These are phyloP conservation scores for Fraxinus velutina DNA, from an alignment of 305 asterid species.

Conservation along the genomic window DNA sequence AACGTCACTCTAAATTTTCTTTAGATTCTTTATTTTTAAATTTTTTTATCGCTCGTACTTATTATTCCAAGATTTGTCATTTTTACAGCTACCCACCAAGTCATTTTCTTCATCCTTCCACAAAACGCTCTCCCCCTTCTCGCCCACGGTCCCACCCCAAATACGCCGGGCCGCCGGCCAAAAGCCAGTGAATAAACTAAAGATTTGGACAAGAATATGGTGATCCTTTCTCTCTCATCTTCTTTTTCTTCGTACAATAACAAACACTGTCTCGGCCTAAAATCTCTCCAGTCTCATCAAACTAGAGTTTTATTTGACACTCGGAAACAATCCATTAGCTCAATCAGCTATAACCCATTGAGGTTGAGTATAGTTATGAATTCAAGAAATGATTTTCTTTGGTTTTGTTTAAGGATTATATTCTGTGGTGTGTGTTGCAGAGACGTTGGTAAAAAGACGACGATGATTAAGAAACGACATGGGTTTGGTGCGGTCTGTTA, in stretches of 20 bases:
- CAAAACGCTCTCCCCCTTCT: no score
- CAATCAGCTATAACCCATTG: conserved; percentile 36
- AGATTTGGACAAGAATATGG: conserved; percentile 14
- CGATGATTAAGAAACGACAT: conserved; percentile 36
- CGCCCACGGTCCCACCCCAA: no score
- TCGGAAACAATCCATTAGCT: conserved; percentile 20
- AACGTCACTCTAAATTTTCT: no score
- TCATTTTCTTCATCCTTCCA: no score
- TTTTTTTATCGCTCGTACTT: no score
- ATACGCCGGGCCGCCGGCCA: no score
- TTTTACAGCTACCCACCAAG: no score
- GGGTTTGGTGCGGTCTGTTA: conserved; percentile 60
- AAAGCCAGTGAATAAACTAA: no score
- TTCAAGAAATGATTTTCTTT: background rate
- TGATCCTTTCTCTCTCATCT: conserved; percentile 37
- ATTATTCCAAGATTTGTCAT: no score
- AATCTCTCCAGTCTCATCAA: conserved; percentile 27
- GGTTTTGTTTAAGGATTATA: conserved; percentile 9
- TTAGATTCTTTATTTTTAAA: no score
- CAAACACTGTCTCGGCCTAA: conserved; percentile 13
- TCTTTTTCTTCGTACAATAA: conserved; percentile 18
- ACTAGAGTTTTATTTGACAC: conserved; percentile 25
- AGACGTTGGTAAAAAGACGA: conserved; percentile 15
- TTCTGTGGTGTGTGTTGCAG: conserved; percentile 34
- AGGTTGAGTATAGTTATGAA: conserved; percentile 24